Conservation (phyloP, 257 asterid genomes). For the Cynanchum wilfordii region DNA sequence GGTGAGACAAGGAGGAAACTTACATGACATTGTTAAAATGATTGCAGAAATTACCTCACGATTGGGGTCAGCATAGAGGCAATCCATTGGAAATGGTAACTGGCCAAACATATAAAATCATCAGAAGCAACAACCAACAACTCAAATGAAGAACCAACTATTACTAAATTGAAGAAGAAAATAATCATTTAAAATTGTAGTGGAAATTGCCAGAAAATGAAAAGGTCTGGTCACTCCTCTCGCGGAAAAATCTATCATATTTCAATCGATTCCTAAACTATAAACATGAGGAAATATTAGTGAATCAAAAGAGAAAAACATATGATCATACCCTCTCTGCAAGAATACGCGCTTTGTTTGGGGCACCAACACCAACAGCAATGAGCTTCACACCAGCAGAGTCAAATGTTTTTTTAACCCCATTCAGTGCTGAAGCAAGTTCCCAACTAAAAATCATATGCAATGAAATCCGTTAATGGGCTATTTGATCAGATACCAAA, state of each 20-base stretch:
- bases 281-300: background rate
- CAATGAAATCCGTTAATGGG: slow-evolving; percentile 1
- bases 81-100: slow-evolving; percentile 84
- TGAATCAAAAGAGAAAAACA: background rate
- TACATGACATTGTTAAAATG: background rate
- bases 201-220: background rate
- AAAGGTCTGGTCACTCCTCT: background rate
- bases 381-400: slow-evolving; percentile 77
- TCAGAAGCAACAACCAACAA: slow-evolving; percentile 16
- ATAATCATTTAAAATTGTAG: background rate
- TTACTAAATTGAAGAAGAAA: slow-evolving; percentile 2
- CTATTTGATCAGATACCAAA: background rate
- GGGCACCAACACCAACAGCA: slow-evolving; percentile 89
- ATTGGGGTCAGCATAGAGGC: slow-evolving; percentile 78
- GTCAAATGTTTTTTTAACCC: slow-evolving; percentile 59
- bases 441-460: slow-evolving; percentile 66
- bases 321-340: slow-evolving; percentile 58
- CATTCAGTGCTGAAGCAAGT: slow-evolving; percentile 67
- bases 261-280: background rate
- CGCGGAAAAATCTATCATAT: background rate
- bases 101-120: slow-evolving; percentile 24
- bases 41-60: slow-evolving; percentile 47
- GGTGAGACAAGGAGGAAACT: slow-evolving; percentile 3
- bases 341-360: slow-evolving; percentile 73
- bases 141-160: background rate